These are phyloP conservation scores for Wickerhamomyces sp. DNA, from an alignment of 1,139 yeast species.

Conservation along the genomic window DNA sequence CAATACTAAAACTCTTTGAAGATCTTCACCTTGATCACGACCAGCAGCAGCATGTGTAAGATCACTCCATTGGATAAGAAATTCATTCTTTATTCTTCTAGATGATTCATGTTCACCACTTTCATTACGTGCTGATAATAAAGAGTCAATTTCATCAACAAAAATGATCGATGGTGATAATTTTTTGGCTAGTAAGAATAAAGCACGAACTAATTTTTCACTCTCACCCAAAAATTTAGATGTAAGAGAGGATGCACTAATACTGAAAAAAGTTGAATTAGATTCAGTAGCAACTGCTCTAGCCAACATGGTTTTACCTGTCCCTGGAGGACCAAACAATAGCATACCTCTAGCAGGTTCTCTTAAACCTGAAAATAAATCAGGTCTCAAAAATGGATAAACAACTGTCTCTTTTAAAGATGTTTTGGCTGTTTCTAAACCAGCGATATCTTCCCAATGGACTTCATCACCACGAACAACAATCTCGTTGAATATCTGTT, in stretches of 20 bases:
- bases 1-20: constrained; percentile 76
- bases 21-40: constrained; percentile 49
- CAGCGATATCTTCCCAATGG: constrained; percentile 96
- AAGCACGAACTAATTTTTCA: constrained; percentile 87
- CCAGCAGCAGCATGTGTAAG: constrained; percentile 93
- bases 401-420: constrained; percentile 95
- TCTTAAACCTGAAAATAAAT: constrained; percentile 81
- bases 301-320: constrained; percentile 97
- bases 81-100: constrained; percentile 88
- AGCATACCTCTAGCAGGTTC: constrained; percentile 98
- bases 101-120: constrained; percentile 89
- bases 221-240: constrained; percentile 92
- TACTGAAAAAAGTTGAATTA: constrained; percentile 87
- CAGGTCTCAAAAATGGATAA: constrained; percentile 92
- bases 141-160: constrained; percentile 94
- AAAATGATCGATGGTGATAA: constrained; percentile 92
- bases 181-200: constrained; percentile 79
- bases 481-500: constrained; percentile 84
- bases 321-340: constrained; percentile 96
- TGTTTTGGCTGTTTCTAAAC: constrained; percentile 82
- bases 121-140: constrained; percentile 76
- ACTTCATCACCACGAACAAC: constrained; percentile 95
- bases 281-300: constrained; percentile 98
- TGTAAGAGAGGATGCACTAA: constrained; percentile 87
- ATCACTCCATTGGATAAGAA: constrained; percentile 93